Base-by-base conservation (phyloP, 2,329 filamentous ascomycete genomes). In the Penicillium brevicompactum region DNA sequence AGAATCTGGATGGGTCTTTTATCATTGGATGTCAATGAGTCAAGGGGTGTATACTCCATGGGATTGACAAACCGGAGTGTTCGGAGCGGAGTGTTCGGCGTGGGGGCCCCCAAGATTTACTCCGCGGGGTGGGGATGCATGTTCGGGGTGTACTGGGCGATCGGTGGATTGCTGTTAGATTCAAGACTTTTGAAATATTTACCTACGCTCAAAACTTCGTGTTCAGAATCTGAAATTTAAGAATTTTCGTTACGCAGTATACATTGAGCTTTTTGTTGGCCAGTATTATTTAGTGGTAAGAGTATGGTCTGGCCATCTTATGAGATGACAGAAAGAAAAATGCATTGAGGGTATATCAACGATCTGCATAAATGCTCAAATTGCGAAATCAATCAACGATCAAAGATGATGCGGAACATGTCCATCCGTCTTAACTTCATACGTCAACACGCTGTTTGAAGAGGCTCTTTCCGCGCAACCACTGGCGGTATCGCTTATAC, bases 401-500 rank as follows among this genome's bases (percentile, higher is more conserved):
- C 18, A 18, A 18, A 18, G 18, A 18, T 18, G 18, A 18, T 18
- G 18, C 18, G 18, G 2, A 18, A 18, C 18, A 18, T 18, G 18
- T 18, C 18, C 18, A 18, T 18, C 18, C 18, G 18, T 18, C 18
- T 18, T 18, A 16, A 11, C 27, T 56, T 69, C 60, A 76, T 13
- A 68, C 42, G 67, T 82, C 80, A 61, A 82, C 80, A 44, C 87
- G 85, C 80, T 97, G 92, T 76, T 97, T 97, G 74, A 97, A 97
- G 67, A 97, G 83, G 67, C 91, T 96, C 79, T 97, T 97, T 16
- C 93, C 93, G 59, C 87, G 84, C 69, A 99, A 80, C 93, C 94
- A 99, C 76, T 97, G 95, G 67, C 88, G 80, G 75, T 99, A 99
- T 9, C 92, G 90, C 76, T 96, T 97, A 74, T 99, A 99, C 64